Evolutionary conservation across 2,329 filamentous ascomycete genomes (phyloP), one percentile per base, ranked within the genome.

Genomic region (Fusarium sp.): DNA sequence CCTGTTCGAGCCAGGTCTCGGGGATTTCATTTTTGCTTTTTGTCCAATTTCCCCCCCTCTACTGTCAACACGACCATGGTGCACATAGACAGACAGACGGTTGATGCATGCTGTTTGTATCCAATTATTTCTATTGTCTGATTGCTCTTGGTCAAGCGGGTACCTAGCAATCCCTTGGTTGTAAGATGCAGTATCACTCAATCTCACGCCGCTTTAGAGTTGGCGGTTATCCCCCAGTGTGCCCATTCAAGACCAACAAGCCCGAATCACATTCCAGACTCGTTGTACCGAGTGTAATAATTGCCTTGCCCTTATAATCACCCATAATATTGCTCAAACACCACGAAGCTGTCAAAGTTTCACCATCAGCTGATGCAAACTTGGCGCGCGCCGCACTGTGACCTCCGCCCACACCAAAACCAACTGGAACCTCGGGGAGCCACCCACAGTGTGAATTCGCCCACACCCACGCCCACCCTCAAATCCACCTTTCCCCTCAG

Each of bases 1-100:
- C 75, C 72, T 77, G 69, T 74, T 77, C 72, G 74, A 77, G 68
- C 75, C 75, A 75, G 74, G 75, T 76, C 69, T 76, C 64, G 75
- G 75, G 75, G 75, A 77, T 70, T 63, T 12, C 30, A 14, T 59
- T 77, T 77, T 76, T 69, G 61, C 33, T 7, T 15, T 64, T 40
- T 32, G 33, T 33, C 11, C 25, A 5, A 25, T 25, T 5, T 54
- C 54, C 40, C 17, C 6, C 14, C 12, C 20, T 14, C 11, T 35
- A 38, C 11, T 4, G 11, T 7, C 17, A 30, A 30, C 66, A 40
- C 15, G 12, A 15, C 20, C 20, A 40, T 22, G 43, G 7, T 17
- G 6, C 20, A 20, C 20, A 9, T 9, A 25, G 25, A 5, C 5
- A 25, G 25, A 17, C 4, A 50, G 15, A 50, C 20, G 11, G 4